Base-by-base conservation (phyloP, 2,329 filamentous ascomycete species). In the Arthrobotrys pseudoclavata region DNA sequence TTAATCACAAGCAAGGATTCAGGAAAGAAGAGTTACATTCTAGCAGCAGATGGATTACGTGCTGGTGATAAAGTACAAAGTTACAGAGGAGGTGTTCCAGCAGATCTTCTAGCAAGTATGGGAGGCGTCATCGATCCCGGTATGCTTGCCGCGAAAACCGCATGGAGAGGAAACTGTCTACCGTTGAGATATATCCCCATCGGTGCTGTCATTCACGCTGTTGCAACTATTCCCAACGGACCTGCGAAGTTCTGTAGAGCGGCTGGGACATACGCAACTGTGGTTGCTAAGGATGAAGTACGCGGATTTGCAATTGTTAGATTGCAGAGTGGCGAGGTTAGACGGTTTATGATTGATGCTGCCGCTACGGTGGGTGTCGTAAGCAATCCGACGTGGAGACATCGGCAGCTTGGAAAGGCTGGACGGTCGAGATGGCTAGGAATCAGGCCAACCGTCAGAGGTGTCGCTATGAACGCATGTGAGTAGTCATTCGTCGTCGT, bases 401-500 rank as follows among this genome's bases (percentile, higher is more conserved):
- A 96, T 84, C 88, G 90, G 80, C 93, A 96, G 83, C 88, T 99
- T 71, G 96, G 96, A 82, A 99, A 99, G 86, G 96, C 96, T 81
- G 96, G 96, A 83, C 90, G 96, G 82, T 94, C 91, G 81, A 89
- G 96, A 82, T 97, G 94, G 94, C 85, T 98, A 80, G 96, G 96
- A 83, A 97, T 96, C 83, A 88, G 96, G 81, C 96, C 96, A 15
- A 97, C 96, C 0, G 96, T 99, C 52, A 91, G 96, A 87, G 96
- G 96, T 91, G 86, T 98, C 82, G 96, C 96, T 79, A 99, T 99
- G 96, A 99, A 99, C 87, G 94, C 95, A 84, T 89, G 92, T 93
- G 86, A 83, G 88, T 84, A 24, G 60, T 24, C 3, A 24, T 20
- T 13, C 42, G 6, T 47, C 42, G 42, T 10, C 72, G 26, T 61